phyloP scores from a whole-genome alignment of 2,329 filamentous ascomycete genomes.

The Colletotrichum phormii region DNA sequence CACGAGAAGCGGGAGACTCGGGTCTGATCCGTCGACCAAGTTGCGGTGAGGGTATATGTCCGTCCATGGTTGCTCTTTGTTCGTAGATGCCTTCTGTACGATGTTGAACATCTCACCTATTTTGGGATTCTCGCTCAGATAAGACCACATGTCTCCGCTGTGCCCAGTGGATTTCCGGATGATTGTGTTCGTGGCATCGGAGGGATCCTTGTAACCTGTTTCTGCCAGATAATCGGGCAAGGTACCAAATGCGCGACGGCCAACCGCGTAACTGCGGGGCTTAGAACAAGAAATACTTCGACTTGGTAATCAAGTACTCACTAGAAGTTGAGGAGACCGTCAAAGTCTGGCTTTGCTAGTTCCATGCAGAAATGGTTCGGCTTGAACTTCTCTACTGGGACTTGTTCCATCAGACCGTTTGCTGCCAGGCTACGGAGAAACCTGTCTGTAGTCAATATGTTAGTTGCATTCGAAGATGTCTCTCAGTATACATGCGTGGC shows the following conservation, averaged over 20 bases:
- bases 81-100: constrained; percentile 4
- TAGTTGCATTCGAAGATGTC: not conserved
- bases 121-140: not conserved
- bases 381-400: constrained; percentile 1
- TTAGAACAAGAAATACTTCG: not conserved
- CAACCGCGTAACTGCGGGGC: not conserved
- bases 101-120: constrained; percentile 7
- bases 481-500: too few species aligned
- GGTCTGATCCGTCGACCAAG: constrained; percentile 3
- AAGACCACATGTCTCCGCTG: constrained; percentile 13
- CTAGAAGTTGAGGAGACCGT: not conserved
- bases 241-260: not conserved
- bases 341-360: constrained; percentile 2
- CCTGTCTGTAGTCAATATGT: not conserved
- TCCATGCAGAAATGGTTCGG: not conserved
- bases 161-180: not conserved
- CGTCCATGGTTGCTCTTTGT: constrained; percentile 7
- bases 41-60: constrained; percentile 17
- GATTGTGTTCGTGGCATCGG: not conserved
- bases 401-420: not conserved
- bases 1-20: constrained; percentile 5
- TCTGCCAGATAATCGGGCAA: constrained; percentile 7
- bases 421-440: constrained; percentile 8
- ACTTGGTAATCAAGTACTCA: not conserved
- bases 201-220: constrained; percentile 4